Evolutionary conservation across 2,329 filamentous ascomycete genomes (phyloP).

Genomic region (Fusarium compactum): DNA sequence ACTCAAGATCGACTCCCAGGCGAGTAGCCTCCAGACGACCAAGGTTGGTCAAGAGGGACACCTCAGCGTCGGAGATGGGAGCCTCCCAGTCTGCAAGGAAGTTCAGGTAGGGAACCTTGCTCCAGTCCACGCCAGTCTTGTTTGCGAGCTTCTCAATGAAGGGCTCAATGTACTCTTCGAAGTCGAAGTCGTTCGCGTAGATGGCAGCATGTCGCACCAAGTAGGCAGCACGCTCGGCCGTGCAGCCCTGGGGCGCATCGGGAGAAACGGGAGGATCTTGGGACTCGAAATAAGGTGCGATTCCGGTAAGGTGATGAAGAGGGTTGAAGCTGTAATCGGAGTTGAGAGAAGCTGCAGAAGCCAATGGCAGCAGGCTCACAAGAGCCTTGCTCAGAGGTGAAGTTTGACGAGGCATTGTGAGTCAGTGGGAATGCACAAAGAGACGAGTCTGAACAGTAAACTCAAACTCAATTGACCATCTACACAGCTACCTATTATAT

Average conservation of each 20-base stretch:
- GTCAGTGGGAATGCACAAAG: not conserved
- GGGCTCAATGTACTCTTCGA: conserved; percentile 67
- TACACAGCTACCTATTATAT: conserved; percentile 4
- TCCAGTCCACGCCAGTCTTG: conserved; percentile 67
- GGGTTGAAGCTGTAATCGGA: conserved; percentile 65
- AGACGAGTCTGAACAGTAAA: not conserved
- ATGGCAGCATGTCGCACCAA: conserved; percentile 70
- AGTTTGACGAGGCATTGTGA: conserved; percentile 28
- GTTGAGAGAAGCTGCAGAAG: conserved; percentile 51
- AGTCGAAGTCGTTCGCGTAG: conserved; percentile 70
- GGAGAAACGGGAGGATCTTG: conserved; percentile 57
- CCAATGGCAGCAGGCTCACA: conserved; percentile 20
- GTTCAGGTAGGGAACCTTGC: conserved; percentile 63
- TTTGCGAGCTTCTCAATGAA: conserved; percentile 70
- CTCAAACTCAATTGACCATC: not conserved
- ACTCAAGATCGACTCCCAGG: conserved; percentile 68
- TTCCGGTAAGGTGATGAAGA: conserved; percentile 66
- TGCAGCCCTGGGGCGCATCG: conserved; percentile 62
- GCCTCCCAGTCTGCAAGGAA: conserved; percentile 69
- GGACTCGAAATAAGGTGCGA: conserved; percentile 68
- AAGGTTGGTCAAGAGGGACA: conserved; percentile 70
- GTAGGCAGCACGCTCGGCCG: conserved; percentile 64
- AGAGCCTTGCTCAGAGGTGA: conserved; percentile 8
- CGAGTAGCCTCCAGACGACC: conserved; percentile 71
- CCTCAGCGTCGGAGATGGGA: conserved; percentile 67